These are phyloP conservation scores for Aureobasidium pullulans DNA, from an alignment of 2,329 filamentous ascomycete genomes.

Conservation along the genomic window DNA sequence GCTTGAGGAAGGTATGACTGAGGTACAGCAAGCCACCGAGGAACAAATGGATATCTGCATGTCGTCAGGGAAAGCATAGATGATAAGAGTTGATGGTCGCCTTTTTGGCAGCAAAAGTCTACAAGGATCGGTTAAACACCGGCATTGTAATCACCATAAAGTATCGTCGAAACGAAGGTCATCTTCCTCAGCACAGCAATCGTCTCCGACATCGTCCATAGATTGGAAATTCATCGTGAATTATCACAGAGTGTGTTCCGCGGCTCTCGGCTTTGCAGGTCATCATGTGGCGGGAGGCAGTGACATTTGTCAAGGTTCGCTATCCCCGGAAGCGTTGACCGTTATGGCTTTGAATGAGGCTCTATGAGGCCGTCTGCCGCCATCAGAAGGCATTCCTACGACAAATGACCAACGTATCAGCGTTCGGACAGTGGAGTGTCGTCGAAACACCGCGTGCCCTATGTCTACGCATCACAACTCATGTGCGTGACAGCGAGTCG, in stretches of 20 bases:
- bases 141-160: neutral
- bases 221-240: no score
- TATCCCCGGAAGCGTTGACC: neutral
- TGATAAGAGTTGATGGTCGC: neutral
- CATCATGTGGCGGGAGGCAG: neutral
- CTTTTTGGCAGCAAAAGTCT: neutral
- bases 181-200: no score
- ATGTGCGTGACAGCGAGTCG: no score
- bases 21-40: constrained; percentile 50
- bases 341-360: neutral
- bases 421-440: no score
- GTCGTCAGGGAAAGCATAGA: constrained; percentile 27
- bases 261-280: neutral
- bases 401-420: no score
- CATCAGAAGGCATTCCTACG: no score
- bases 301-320: neutral
- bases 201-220: no score
- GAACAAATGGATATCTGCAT: constrained; percentile 47
- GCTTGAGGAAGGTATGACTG: constrained; percentile 47
- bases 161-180: no score
- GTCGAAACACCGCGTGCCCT: no score
- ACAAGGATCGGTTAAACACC: neutral
- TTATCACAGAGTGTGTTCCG: neutral
- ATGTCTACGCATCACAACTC: no score
- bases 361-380: neutral